Evolutionary conservation across 163 green algal species (phyloP).

Genomic region (Scenedesmus sp.): DNA sequence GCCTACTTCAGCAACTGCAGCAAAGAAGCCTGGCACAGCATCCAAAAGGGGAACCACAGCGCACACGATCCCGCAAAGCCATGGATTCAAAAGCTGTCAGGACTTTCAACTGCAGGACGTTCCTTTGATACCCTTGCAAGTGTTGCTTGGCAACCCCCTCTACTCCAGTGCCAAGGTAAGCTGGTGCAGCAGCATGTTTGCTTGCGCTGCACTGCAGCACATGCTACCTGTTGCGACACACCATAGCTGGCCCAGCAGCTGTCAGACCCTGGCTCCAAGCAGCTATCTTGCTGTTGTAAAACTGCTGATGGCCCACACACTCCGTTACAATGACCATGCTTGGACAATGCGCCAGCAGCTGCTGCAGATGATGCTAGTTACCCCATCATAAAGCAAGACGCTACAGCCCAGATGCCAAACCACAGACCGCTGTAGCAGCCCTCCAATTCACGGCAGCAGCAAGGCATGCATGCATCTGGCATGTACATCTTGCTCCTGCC

Average conservation of each 20-base stretch:
- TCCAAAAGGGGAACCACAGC: no score
- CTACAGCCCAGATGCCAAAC: no score
- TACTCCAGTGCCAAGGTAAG: slow-evolving; percentile 21
- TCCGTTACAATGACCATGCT: no score
- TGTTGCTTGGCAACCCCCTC: slow-evolving; percentile 19
- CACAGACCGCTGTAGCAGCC: no score
- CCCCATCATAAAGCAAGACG: no score
- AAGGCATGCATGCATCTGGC: no score
- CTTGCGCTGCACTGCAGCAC: background rate
- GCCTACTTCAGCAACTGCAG: background rate
- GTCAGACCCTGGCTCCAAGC: background rate
- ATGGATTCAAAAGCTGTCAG: background rate
- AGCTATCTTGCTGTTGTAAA: background rate
- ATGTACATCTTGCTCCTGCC: background rate
- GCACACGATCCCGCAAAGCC: background rate
- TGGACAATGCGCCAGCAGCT: no score
- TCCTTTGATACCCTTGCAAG: slow-evolving; percentile 7
- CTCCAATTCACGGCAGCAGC: no score
- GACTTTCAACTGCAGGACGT: background rate
- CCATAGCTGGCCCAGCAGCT: background rate
- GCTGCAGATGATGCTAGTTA: no score
- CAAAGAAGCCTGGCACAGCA: background rate
- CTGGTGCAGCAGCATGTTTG: background rate
- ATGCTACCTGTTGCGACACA: background rate
- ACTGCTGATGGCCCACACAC: no score